phyloP scores from a whole-genome alignment of 768 basidiomycete genomes.

The Hericium rajendrae region DNA sequence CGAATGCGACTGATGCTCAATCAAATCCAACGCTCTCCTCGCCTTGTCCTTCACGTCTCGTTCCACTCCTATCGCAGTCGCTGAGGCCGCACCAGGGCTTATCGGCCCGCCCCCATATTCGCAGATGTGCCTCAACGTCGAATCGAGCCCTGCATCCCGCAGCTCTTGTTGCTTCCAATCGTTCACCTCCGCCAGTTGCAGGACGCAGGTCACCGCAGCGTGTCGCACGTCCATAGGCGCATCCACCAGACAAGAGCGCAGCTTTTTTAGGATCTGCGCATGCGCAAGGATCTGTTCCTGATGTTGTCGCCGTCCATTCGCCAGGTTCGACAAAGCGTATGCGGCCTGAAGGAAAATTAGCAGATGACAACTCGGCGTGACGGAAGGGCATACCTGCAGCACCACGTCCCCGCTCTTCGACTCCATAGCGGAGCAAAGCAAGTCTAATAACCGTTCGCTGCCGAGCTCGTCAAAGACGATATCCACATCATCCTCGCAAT shows the following conservation, averaged over 20 bases:
- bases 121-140: slow-evolving; percentile 32
- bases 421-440: slow-evolving; percentile 39
- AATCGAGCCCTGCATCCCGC: slow-evolving; percentile 35
- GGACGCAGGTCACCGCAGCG: slow-evolving; percentile 52
- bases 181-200: slow-evolving; percentile 41
- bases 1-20: slow-evolving; percentile 21
- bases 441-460: slow-evolving; percentile 32
- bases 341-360: slow-evolving; percentile 33
- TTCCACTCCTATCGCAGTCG: slow-evolving; percentile 20
- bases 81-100: slow-evolving; percentile 23
- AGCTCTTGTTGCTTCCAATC: slow-evolving; percentile 28
- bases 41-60: slow-evolving; percentile 49
- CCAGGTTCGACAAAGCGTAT: slow-evolving; percentile 56
- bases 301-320: slow-evolving; percentile 44
- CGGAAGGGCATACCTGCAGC: slow-evolving; percentile 32
- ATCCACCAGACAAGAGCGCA: slow-evolving; percentile 53
- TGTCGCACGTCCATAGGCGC: slow-evolving; percentile 46
- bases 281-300: slow-evolving; percentile 46
- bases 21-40: slow-evolving; percentile 41
- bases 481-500: slow-evolving; percentile 53
- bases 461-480: slow-evolving; percentile 50
- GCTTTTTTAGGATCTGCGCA: slow-evolving; percentile 38
- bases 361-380: not conserved
- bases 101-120: slow-evolving; percentile 24
- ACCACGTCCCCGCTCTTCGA: slow-evolving; percentile 45